Evolutionary conservation across 2,329 filamentous ascomycete genomes (phyloP), one percentile per base, ranked within the genome.

Genomic region (Pseudopithomyces chartarum): DNA sequence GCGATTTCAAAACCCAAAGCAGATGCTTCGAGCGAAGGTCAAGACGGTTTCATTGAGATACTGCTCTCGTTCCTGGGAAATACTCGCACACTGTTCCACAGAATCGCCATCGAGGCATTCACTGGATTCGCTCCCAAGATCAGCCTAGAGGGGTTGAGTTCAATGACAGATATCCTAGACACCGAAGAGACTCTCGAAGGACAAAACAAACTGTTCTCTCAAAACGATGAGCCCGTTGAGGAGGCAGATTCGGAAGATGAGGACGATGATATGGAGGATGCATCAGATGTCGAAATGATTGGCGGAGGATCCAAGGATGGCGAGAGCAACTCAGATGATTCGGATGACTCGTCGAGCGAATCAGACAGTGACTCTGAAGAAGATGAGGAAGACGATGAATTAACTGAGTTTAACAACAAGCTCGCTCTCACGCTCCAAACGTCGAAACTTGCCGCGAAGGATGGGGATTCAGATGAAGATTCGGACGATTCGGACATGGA

Each of bases 61-160:
- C 77, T 99, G 7, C 81, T 98, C n/a, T 91, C 91, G 51, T 92
- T 98, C 78, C 85, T 96, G 2, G 91, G 92, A 0, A 91, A 92
- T 59, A 90, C 89, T 3, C 97, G 93, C 1, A 86, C 88, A 10
- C 81, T 98, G 50, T 90, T 96, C 80, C 87, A 92, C 29, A 91
- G 93, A 66, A 88, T 96, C 52, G 91, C 92, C 6, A 88, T 94
- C 70, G 90, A 95, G 68, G 92, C 96, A 0, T 98, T 98, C 71
- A 85, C 88, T 22, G 87, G 89, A 1, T 97, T 97, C 72, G 89
- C 91, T 2, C 79, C 85, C 13, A 85, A 91, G 53, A 84, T 98
- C 57, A 92, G 89, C 0, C 80, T 83, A 5, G 85, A 89, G 54
- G 91, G 91, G 0, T 77, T 98, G 53, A 84, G 89, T 56, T 85